Conservation (phyloP, 1,139 yeast species). For the Yamadazyma membranifaciens region DNA sequence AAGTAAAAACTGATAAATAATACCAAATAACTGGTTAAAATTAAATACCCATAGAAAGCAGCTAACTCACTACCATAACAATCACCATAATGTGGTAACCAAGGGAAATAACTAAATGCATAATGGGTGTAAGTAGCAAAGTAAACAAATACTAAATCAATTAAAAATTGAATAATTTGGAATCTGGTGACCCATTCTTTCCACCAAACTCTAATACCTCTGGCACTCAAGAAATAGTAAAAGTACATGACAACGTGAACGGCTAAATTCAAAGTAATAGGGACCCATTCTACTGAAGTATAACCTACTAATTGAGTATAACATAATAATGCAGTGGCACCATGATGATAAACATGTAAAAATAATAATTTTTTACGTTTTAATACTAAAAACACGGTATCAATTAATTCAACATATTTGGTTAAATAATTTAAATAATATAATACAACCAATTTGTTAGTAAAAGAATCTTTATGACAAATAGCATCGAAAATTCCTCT, state of each 20-base stretch:
- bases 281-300: slow-evolving; percentile 95
- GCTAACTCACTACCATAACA: slow-evolving; percentile 94
- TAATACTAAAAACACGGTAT: slow-evolving; percentile 87
- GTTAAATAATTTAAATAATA: slow-evolving; percentile 80
- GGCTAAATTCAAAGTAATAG: slow-evolving; percentile 80
- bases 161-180: slow-evolving; percentile 90
- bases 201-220: slow-evolving; percentile 99
- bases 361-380: slow-evolving; percentile 88
- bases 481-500: slow-evolving; percentile 86
- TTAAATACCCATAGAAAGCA: slow-evolving; percentile 85
- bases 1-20: slow-evolving; percentile 93
- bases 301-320: slow-evolving; percentile 89
- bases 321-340: slow-evolving; percentile 95
- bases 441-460: slow-evolving; percentile 77
- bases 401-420: slow-evolving; percentile 80
- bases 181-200: slow-evolving; percentile 98
- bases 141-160: slow-evolving; percentile 87
- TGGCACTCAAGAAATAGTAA: slow-evolving; percentile 91
- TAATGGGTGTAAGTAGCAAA: slow-evolving; percentile 86
- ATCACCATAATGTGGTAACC: slow-evolving; percentile 78
- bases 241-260: slow-evolving; percentile 98
- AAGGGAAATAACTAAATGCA: slow-evolving; percentile 56
- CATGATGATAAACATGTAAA: slow-evolving; percentile 96
- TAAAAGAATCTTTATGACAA: slow-evolving; percentile 79
- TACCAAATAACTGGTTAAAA: slow-evolving; percentile 84